Evolutionary conservation across 352 stramenopile species (phyloP).

Genomic region (Globisporangium ultimum): DNA sequence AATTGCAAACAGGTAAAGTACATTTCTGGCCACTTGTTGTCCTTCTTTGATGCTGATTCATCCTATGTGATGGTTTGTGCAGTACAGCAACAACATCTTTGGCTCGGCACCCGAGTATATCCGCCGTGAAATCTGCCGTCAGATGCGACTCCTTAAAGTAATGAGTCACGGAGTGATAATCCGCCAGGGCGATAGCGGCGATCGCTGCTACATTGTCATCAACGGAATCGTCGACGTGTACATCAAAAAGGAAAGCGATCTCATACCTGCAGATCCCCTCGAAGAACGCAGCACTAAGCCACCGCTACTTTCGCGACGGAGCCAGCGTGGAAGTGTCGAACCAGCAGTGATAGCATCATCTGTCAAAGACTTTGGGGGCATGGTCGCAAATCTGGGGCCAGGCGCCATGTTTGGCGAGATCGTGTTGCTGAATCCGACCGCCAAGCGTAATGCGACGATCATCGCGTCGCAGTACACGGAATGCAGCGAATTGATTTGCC

Average conservation of each 20-base stretch:
- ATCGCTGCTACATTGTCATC: conserved; percentile 78
- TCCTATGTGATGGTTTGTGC: neutral
- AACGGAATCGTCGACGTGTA: conserved; percentile 75
- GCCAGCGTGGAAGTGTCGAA: neutral
- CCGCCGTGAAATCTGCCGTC: conserved; percentile 68
- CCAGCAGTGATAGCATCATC: neutral
- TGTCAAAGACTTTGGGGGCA: conserved; percentile 42
- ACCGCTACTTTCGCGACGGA: conserved; percentile 9
- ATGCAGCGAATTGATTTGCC: conserved; percentile 62
- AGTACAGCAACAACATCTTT: conserved; percentile 84
- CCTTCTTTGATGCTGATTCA: neutral
- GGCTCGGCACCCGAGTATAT: conserved; percentile 72
- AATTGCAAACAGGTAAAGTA: conserved; percentile 60
- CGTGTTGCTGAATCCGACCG: conserved; percentile 64
- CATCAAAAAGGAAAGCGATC: conserved; percentile 50
- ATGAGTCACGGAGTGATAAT: conserved; percentile 56
- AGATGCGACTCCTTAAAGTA: conserved; percentile 68
- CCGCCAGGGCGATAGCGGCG: conserved; percentile 64
- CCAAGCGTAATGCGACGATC: conserved; percentile 67
- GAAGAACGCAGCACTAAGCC: conserved; percentile 2
- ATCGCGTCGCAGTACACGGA: conserved; percentile 60
- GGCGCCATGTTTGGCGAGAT: conserved; percentile 78
- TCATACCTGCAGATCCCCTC: conserved; percentile 2
- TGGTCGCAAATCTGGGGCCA: conserved; percentile 61
- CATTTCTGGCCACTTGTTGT: neutral